phyloP scores from a whole-genome alignment of 495 filamentous ascomycete genomes.

The Venustampulla echinocandica region DNA sequence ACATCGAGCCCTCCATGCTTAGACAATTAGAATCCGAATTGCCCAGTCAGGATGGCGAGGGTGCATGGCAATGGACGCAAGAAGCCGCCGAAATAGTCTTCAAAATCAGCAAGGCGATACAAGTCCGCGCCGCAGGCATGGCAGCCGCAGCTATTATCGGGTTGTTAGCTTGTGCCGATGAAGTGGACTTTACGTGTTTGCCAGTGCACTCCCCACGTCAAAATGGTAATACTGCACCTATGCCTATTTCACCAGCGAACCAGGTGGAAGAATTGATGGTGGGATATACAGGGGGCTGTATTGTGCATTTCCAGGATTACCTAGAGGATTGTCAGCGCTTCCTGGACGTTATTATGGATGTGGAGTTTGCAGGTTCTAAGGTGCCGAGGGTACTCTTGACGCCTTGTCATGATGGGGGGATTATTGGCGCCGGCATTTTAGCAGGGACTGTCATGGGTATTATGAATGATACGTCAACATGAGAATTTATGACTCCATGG shows the following conservation, averaged over 20 bases:
- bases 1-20: constrained; percentile 38
- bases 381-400: constrained; percentile 53
- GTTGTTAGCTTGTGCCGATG: constrained; percentile 55
- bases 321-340: constrained; percentile 58
- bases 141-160: constrained; percentile 63
- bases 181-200: constrained; percentile 38
- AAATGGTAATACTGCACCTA: background rate
- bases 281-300: constrained; percentile 72
- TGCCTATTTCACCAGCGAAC: background rate
- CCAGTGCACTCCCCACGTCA: background rate
- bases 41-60: constrained; percentile 33
- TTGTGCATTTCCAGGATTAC: constrained; percentile 67
- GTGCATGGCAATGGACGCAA: constrained; percentile 50
- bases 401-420: constrained; percentile 67
- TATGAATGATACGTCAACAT: too few species aligned
- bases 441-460: constrained; percentile 39
- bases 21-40: constrained; percentile 45
- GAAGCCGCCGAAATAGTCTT: constrained; percentile 47
- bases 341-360: constrained; percentile 54
- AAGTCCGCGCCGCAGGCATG: constrained; percentile 61
- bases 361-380: constrained; percentile 39
- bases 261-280: constrained; percentile 54
- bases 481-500: too few species aligned
- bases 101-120: constrained; percentile 53
- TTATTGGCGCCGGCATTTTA: constrained; percentile 67